phyloP scores from a whole-genome alignment of 2,329 filamentous ascomycete species.

The Fusarium oxysporum region DNA sequence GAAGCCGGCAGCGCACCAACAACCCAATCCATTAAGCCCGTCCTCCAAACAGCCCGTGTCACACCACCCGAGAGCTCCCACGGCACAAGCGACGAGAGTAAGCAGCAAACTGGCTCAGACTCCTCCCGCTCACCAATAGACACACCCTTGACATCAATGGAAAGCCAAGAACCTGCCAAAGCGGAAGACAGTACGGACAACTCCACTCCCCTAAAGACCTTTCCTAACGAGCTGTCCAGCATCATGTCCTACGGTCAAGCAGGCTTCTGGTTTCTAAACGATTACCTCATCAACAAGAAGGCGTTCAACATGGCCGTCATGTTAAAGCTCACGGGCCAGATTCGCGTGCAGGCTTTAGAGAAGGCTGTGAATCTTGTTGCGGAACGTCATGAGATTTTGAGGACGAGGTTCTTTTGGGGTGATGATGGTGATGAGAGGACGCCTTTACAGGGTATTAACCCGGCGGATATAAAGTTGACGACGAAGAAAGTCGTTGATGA shows the following conservation, averaged over 20 bases:
- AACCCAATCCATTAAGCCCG: accelerated
- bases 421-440: neutral
- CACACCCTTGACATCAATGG: neutral
- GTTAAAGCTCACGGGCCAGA: neutral
- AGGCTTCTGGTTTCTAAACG: conserved; percentile 55
- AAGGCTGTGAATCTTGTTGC: neutral
- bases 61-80: neutral
- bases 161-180: neutral
- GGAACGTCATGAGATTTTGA: neutral
- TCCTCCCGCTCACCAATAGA: neutral
- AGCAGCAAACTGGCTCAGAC: accelerated
- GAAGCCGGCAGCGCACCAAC: accelerated
- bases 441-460: neutral
- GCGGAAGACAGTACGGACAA: neutral
- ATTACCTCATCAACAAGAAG: conserved; percentile 42
- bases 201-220: neutral
- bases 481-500: neutral
- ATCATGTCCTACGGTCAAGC: conserved; percentile 55
- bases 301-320: conserved; percentile 50
- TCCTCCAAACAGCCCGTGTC: neutral
- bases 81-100: neutral
- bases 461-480: neutral
- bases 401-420: neutral
- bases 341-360: neutral
- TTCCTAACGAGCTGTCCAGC: conserved; percentile 2